These are phyloP conservation scores for Diplotaxis tenuifolia DNA, from an alignment of 345 rosid genomes.

Conservation along the genomic window DNA sequence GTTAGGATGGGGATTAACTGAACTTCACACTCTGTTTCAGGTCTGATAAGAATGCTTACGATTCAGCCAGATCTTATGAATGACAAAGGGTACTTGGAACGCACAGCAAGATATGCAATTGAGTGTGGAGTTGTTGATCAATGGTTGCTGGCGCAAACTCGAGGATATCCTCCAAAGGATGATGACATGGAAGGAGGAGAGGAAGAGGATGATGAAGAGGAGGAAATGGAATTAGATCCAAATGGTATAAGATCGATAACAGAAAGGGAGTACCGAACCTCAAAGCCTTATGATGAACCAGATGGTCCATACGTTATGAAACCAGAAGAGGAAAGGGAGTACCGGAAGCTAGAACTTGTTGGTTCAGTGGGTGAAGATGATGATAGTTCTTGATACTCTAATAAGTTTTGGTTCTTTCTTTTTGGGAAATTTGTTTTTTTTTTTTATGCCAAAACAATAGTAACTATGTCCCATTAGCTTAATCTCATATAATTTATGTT, in stretches of 20 bases:
- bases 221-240: slow-evolving; percentile 49
- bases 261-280: slow-evolving; percentile 56
- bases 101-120: slow-evolving; percentile 63
- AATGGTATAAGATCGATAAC: slow-evolving; percentile 67
- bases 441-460: too few relatives aligned
- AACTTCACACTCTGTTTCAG: slow-evolving; percentile 42
- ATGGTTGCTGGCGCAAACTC: slow-evolving; percentile 57
- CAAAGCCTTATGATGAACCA: slow-evolving; percentile 40
- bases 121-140: slow-evolving; percentile 84
- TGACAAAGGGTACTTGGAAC: slow-evolving; percentile 65
- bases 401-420: neutral
- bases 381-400: slow-evolving; percentile 21
- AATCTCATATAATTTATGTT: too few relatives aligned
- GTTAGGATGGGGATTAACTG: neutral
- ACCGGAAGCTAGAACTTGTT: slow-evolving; percentile 32
- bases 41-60: slow-evolving; percentile 79
- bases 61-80: slow-evolving; percentile 63
- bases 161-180: slow-evolving; percentile 75
- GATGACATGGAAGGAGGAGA: slow-evolving; percentile 51
- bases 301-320: slow-evolving; percentile 41
- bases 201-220: slow-evolving; percentile 33
- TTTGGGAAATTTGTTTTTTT: neutral
- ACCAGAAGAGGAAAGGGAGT: slow-evolving; percentile 36
- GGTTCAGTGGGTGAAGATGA: slow-evolving; percentile 36
- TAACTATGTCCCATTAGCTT: too few relatives aligned